Evolutionary conservation across 2,329 filamentous ascomycete species (phyloP), one percentile per base, ranked within the genome.

Genomic region (Thelonectria discophora): DNA sequence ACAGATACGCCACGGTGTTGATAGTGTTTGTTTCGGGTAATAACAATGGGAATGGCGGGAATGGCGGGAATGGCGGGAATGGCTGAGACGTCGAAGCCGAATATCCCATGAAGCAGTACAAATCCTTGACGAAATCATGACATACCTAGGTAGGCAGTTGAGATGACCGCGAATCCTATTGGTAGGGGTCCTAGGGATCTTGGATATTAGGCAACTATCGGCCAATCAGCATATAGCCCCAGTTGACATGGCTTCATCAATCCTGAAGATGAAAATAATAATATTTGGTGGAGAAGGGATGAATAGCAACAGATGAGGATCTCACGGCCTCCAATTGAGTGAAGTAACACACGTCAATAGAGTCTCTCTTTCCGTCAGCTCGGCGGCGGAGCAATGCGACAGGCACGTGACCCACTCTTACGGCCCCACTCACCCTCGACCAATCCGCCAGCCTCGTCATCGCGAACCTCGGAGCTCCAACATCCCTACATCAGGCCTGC

Each of bases 371-470:
- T n/a, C 13, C 9, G 40, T 43, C n/a, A n/a, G n/a, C n/a, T 43
- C 15, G 17, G 40, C 3, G 40, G 18, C 40, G 9, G 40, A 20
- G 40, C n/a, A 20, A 18, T 17, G 34, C 17, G 21, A 17, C 24
- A 30, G 12, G 0, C 69, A 71, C 69, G 69, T 71, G 69, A 69
- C 17, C 8, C 30, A 20, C n/a, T 47, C 67, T 60, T 58, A 64
- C 47, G 45, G 40, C 37, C 18, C 40, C 32, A 60, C 40, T 13
- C 34, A 34, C 48, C 51, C 11, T 49, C 17, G 20, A 55, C 21
- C 60, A 46, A 59, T 47, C 48, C 11, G 12, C 45, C 60, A 71
- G 69, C 71, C 68, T 73, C 69, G 72, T 72, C 72, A 72, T 70
- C 69, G 50, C 62, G 66, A 68, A 67, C 63, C 60, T 67, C 62